Evolutionary conservation across 371 early-diverging fungal genomes (phyloP).

Genomic region (Lichtheimia corymbifera): DNA sequence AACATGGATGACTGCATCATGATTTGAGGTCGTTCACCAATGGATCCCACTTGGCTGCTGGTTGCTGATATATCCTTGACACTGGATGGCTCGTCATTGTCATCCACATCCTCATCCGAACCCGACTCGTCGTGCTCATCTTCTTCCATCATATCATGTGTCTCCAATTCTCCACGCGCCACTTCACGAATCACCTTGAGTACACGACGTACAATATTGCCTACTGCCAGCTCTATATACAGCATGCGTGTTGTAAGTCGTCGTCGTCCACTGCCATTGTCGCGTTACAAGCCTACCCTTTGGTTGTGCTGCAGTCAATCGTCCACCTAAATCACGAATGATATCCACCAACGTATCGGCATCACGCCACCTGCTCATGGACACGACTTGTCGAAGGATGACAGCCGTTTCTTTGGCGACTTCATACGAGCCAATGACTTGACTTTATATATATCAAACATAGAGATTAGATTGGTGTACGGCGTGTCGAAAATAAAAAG

Average conservation of each 20-base stretch:
- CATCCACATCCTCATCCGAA: conserved; percentile 19
- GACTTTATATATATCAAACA: conserved; percentile 51
- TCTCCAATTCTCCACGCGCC: conserved; percentile 49
- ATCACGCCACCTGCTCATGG: conserved; percentile 74
- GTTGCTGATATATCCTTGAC: conserved; percentile 19
- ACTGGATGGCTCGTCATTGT: conserved; percentile 17
- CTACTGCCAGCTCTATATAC: conserved; percentile 81
- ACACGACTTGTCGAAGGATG: conserved; percentile 78
- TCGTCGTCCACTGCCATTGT: neutral
- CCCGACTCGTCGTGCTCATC: conserved; percentile 13
- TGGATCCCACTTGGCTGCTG: conserved; percentile 24
- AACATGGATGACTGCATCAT: conserved; percentile 62
- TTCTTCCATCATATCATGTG: conserved; percentile 22
- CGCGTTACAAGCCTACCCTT: conserved; percentile 46
- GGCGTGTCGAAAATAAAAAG: neutral
- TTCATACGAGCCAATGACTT: conserved; percentile 73
- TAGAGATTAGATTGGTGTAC: neutral
- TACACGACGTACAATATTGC: conserved; percentile 85
- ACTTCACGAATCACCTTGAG: conserved; percentile 83
- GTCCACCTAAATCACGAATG: conserved; percentile 69
- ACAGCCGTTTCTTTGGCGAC: conserved; percentile 82
- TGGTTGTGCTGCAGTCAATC: conserved; percentile 81
- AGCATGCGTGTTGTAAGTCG: neutral
- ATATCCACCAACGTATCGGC: conserved; percentile 59
- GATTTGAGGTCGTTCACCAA: conserved; percentile 20